A percentile compares a stretch with the other conserved stretches of the same genome.
Evolutionary conservation across 163 green algal genomes (phyloP).

Genomic region (Scenedesmus sp.): DNA sequence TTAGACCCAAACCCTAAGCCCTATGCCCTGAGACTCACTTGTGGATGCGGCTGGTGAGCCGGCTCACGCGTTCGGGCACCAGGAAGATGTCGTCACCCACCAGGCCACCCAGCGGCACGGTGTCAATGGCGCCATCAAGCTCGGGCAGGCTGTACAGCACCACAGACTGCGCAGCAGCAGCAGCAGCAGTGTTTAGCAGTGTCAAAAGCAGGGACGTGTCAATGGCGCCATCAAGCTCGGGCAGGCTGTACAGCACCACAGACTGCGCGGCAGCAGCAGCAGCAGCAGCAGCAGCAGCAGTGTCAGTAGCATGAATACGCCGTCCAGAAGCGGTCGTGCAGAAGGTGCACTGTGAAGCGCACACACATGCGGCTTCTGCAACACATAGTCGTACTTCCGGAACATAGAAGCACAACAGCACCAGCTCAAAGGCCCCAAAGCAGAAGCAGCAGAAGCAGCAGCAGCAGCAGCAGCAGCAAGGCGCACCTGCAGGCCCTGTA

Average conservation of each 20-base stretch:
- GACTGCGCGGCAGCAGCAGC: constrained; percentile 51
- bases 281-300: background rate
- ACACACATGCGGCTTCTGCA: background rate
- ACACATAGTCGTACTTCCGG: background rate
- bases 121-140: constrained; percentile 97
- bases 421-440: too few species aligned
- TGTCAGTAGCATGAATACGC: background rate
- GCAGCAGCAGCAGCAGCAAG: background rate
- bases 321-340: background rate
- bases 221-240: constrained; percentile 96
- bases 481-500: constrained; percentile 61
- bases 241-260: constrained; percentile 92
- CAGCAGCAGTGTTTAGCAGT: background rate
- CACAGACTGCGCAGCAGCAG: constrained; percentile 64
- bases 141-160: constrained; percentile 96
- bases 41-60: constrained; percentile 68
- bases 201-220: constrained; percentile 76
- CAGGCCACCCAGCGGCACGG: constrained; percentile 89
- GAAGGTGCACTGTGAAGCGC: background rate
- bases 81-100: constrained; percentile 95
- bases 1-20: background rate
- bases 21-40: constrained; percentile 71
- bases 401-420: background rate
- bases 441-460: background rate
- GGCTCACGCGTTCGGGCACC: constrained; percentile 74